These are phyloP conservation scores for Pseudogymnoascus sp. DNA, from an alignment of 2,329 filamentous ascomycete genomes.

Conservation along the genomic window DNA sequence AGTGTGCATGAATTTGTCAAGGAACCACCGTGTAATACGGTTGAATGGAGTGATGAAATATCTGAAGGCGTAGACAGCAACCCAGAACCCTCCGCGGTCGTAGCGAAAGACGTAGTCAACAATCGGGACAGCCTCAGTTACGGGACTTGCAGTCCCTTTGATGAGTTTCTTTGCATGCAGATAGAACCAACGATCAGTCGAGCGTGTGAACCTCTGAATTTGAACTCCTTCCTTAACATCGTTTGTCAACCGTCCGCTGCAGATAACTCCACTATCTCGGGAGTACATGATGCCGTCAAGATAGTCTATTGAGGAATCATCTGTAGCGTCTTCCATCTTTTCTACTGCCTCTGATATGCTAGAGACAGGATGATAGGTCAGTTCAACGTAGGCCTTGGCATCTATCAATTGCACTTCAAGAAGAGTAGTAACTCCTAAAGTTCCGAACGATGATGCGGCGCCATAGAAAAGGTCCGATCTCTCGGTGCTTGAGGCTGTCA, in stretches of 20 bases:
- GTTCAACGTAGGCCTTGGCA: too few species aligned
- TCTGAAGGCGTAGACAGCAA: conserved; percentile 48
- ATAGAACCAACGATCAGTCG: conserved; percentile 57
- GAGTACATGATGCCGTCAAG: too few species aligned
- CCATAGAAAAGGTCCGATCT: conserved; percentile 54
- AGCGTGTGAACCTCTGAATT: conserved; percentile 39
- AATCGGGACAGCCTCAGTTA: conserved; percentile 35
- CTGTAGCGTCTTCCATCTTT: too few species aligned
- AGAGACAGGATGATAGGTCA: too few species aligned
- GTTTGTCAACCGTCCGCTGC: too few species aligned
- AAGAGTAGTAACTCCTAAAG: too few species aligned
- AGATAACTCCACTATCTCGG: too few species aligned
- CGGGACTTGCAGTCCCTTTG: conserved; percentile 10
- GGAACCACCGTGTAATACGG: conserved; percentile 44
- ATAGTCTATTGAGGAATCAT: too few species aligned
- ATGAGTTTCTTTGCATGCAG: conserved; percentile 42
- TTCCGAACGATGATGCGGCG: too few species aligned
- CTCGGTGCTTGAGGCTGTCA: too few species aligned
- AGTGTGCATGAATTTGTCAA: conserved; percentile 54
- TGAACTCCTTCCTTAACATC: conserved; percentile 9
- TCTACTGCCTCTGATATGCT: too few species aligned
- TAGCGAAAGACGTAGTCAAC: conserved; percentile 51
- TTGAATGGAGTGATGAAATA: conserved; percentile 56
- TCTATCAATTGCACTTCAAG: too few species aligned
- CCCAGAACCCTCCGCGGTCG: conserved; percentile 59